Evolutionary conservation across 805 yeast species (phyloP), one percentile per base, ranked within the genome.

Genomic region (Candida anglica): DNA sequence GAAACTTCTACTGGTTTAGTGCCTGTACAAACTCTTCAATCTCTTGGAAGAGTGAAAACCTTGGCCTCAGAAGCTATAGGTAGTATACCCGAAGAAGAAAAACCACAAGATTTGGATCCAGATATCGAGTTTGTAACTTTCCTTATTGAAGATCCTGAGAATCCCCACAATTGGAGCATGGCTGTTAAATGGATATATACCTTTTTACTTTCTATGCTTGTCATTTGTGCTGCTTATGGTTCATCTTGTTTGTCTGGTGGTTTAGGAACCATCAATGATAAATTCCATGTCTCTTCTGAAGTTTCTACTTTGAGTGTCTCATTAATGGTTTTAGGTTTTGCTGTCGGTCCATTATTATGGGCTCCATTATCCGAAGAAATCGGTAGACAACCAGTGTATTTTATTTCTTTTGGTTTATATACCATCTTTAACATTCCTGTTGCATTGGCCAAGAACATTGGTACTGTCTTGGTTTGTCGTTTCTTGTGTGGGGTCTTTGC

Each of bases 181-280:
- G 44, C 47, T 42, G 35, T 56, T 15, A 75, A 77, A 52, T 79
- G 89, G 86, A 3, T 56, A 1, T 85, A 81, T 53, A 87, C 97
- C 0, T 53, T 82, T 19, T 43, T 79, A 7, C 65, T 86, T 16
- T 79, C 96, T 2, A 44, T 77, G 20, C 69, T 85, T 42, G 96
- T 89, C 32, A 80, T 89, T 37, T 75, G 87, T 49, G 96, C 91
- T 19, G 97, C 97, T 2, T 88, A 86, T 56, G 96, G 96, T 26
- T 86, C 96, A 3, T 83, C 96, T 2, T 83, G 91, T 53, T 82
- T 86, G 48, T 81, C 95, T 17, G 95, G 95, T 47, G 93, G 94
- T 28, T 63, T 89, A 31, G 73, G 70, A n/a, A 67, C 81, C 13
- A 77, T 86, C 40, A 63, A 67, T 40, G 81, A 81, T 10, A 71